These are phyloP conservation scores for Tephrocybe rancida DNA, from an alignment of 768 basidiomycete genomes.

Conservation along the genomic window DNA sequence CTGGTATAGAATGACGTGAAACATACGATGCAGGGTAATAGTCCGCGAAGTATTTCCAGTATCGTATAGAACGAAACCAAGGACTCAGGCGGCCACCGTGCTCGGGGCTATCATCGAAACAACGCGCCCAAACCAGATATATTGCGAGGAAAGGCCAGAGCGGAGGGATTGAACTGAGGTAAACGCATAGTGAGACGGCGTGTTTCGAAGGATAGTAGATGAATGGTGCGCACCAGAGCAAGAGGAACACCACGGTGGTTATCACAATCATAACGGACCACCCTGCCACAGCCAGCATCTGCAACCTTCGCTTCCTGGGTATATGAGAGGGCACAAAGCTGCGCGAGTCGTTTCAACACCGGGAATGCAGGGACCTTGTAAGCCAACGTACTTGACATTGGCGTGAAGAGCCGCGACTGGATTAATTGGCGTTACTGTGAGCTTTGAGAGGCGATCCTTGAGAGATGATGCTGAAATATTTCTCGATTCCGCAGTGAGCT, in stretches of 20 bases:
- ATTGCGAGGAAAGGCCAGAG: constrained; percentile 83
- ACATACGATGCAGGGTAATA: constrained; percentile 90
- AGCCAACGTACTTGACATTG: constrained; percentile 65
- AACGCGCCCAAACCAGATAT: constrained; percentile 80
- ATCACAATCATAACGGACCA: constrained; percentile 86
- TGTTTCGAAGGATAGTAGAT: neutral
- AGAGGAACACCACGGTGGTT: constrained; percentile 65
- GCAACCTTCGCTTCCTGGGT: constrained; percentile 82
- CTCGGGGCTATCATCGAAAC: constrained; percentile 78
- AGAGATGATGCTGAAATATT: constrained; percentile 64
- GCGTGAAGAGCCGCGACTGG: constrained; percentile 69
- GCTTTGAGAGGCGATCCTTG: constrained; percentile 60
- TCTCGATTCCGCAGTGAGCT: constrained; percentile 43
- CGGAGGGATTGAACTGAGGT: constrained; percentile 81
- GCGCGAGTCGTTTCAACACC: neutral
- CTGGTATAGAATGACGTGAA: constrained; percentile 22
- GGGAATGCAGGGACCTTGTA: neutral
- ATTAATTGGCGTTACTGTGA: constrained; percentile 58
- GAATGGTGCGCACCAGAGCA: constrained; percentile 69
- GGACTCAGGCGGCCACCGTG: constrained; percentile 67
- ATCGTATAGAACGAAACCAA: constrained; percentile 69
- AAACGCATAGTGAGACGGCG: neutral
- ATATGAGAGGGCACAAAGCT: constrained; percentile 89
- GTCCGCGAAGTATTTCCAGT: constrained; percentile 92
- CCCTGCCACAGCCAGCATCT: constrained; percentile 85